phyloP scores from a whole-genome alignment of 805 yeast genomes.

The Cyberlindnera euphorbiae region DNA sequence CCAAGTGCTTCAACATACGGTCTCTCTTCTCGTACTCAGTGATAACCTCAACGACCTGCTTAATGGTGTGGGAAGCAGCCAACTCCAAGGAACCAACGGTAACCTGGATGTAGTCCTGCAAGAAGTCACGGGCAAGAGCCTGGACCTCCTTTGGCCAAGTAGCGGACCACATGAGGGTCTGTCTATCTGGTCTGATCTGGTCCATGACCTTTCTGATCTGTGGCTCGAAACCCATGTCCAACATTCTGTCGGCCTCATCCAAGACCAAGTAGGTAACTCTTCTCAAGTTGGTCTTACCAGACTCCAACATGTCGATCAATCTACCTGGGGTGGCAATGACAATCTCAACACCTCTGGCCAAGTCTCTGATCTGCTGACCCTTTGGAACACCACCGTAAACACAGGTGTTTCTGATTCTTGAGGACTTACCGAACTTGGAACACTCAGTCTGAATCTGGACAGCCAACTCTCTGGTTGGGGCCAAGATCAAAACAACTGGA shows the following conservation, averaged over 20 bases:
- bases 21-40: slow-evolving; percentile 94
- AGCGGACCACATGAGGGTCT: slow-evolving; percentile 99
- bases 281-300: slow-evolving; percentile 88
- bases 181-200: slow-evolving; percentile 99
- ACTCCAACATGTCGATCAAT: slow-evolving; percentile 94
- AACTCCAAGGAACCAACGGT: slow-evolving; percentile 94
- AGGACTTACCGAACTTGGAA: slow-evolving; percentile 85
- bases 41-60: slow-evolving; percentile 87
- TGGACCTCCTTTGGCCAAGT: slow-evolving; percentile 99
- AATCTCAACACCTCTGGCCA: slow-evolving; percentile 93
- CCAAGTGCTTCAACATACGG: slow-evolving; percentile 77
- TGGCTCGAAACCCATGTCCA: slow-evolving; percentile 99
- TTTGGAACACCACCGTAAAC: slow-evolving; percentile 99
- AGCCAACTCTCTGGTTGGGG: slow-evolving; percentile 98
- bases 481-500: slow-evolving; percentile 90
- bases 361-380: slow-evolving; percentile 96
- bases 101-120: slow-evolving; percentile 92
- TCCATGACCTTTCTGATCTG: slow-evolving; percentile 97
- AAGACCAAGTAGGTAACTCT: slow-evolving; percentile 96
- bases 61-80: slow-evolving; percentile 94
- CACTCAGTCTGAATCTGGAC: slow-evolving; percentile 97
- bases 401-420: slow-evolving; percentile 94
- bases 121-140: slow-evolving; percentile 84
- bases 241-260: slow-evolving; percentile 99
- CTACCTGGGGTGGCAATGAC: slow-evolving; percentile 99